Evolutionary conservation across 2,329 filamentous ascomycete genomes (phyloP).

Genomic region (Cryphonectria japonica): DNA sequence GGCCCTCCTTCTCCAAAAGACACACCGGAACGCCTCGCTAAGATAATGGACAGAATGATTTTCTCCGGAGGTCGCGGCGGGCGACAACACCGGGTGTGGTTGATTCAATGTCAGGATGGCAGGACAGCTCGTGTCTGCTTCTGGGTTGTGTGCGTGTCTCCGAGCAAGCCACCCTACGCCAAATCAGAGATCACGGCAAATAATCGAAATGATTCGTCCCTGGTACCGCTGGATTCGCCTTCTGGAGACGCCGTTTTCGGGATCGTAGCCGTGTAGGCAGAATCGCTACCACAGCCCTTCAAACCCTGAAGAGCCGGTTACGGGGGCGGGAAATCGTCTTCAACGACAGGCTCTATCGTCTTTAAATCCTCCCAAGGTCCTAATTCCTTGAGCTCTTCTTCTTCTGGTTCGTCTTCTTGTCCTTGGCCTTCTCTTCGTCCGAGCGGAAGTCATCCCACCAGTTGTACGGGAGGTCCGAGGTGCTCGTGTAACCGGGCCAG

Average conservation of each 20-base stretch:
- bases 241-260: neutral
- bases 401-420: neutral
- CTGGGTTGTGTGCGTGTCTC: neutral
- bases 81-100: neutral
- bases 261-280: neutral
- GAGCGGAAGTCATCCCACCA: slow-evolving; percentile 30
- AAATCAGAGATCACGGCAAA: neutral
- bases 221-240: neutral
- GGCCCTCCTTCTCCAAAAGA: neutral
- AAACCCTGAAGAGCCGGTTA: neutral
- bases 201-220: neutral
- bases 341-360: neutral
- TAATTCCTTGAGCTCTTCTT: slow-evolving; percentile 13
- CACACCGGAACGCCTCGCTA: slow-evolving; percentile 11
- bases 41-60: neutral
- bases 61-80: neutral
- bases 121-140: neutral
- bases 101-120: slow-evolving; percentile 1
- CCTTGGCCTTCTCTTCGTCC: slow-evolving; percentile 24
- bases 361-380: neutral
- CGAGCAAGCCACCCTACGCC: neutral
- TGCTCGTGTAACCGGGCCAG: slow-evolving; percentile 46
- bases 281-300: neutral
- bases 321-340: no score
- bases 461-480: slow-evolving; percentile 45